Evolutionary conservation across 1,139 yeast genomes (phyloP), one percentile per base, ranked within the genome.

Genomic region (Geotrichum reessii): DNA sequence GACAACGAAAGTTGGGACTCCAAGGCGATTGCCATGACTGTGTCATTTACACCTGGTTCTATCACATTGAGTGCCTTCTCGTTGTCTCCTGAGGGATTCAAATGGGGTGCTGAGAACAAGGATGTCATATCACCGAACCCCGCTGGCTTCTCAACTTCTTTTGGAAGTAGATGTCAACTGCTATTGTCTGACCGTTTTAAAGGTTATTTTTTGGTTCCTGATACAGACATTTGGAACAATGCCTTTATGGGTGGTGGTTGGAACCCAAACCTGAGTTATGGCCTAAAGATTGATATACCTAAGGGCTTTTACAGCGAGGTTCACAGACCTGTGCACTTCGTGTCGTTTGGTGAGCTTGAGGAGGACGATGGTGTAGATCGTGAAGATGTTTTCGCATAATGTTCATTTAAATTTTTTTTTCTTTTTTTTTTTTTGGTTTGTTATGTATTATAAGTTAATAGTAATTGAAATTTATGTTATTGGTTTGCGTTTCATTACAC

Each of bases 151-250:
- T 78, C 81, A 1, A 76, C 84, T 0, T 68, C 73, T 0, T 90
- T 83, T 71, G 85, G 88, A 50, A 76, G 74, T 44, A 80, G 81
- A 65, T 81, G 86, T 8, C 97, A 91, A 67, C 71, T 93, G 63
- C 74, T 92, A 37, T 71, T 93, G 47, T 84, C 97, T 0, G 95
- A 87, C 63, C 78, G 85, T 59, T 79, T 90, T 57, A 79, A 81
- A 69, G 99, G 99, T 3, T 86, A 85, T 62, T 92, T 89, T 71
- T 72, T 89, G 74, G 96, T 91, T 0, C 99, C 99, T 0, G 86
- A 83, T 46, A 87, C 87, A 52, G 85, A 83, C 58, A 71, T 91
- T 42, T 93, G 99, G 99, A 93, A 93, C 71, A 91, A 87, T 70
- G 81, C 95, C 2, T 93, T 95, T 68, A 80, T 90, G 74, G 95